Evolutionary conservation across 352 stramenopile species (phyloP), one percentile per base, ranked within the genome.

Genomic region (Globisporangium iwayamae): DNA sequence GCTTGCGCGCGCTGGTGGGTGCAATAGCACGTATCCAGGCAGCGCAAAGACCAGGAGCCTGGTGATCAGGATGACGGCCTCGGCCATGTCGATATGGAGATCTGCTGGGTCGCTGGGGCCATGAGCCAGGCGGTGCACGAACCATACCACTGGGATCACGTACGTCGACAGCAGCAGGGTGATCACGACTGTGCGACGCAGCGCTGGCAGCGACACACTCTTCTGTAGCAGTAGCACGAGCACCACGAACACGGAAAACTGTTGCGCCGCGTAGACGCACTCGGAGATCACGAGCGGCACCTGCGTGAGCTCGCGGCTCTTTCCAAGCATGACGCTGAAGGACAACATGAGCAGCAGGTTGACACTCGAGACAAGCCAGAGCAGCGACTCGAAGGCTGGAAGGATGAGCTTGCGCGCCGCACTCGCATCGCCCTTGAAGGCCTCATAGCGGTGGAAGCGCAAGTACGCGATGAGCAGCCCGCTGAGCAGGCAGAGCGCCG

Each of bases 371-470:
- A 81, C 55, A 25, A 74, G 69, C 75, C 75, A 83, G 5, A 83
- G 63, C 52, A 83, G 59, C 6, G 75, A 73, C 51, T 83, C 73
- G 46, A 81, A 81, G 20, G 75, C 68, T 2, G 75, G 75, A 18
- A 83, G 56, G 39, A 81, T 68, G 45, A 79, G 56, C 63, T 77
- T 75, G 13, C 63, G 62, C 9, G 70, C 68, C 56, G 73, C 70
- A 6, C 28, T 54, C 11, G n/a, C 38, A 48, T 72, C 68, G 28
- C 73, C 73, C 25, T 50, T 36, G 48, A 73, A 69, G 0, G 66
- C 66, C 1, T 56, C 68, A 10, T 65, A 32, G 4, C 72, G 66
- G 18, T 72, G 57, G 36, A 64, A 61, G 14, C 65, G 70, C 53
- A 78, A 38, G 63, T 79, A 76, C 9, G 48, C 45, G n/a, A 76